Evolutionary conservation across 108 stramenopile species (phyloP).

Genomic region (Ochromonas danica): DNA sequence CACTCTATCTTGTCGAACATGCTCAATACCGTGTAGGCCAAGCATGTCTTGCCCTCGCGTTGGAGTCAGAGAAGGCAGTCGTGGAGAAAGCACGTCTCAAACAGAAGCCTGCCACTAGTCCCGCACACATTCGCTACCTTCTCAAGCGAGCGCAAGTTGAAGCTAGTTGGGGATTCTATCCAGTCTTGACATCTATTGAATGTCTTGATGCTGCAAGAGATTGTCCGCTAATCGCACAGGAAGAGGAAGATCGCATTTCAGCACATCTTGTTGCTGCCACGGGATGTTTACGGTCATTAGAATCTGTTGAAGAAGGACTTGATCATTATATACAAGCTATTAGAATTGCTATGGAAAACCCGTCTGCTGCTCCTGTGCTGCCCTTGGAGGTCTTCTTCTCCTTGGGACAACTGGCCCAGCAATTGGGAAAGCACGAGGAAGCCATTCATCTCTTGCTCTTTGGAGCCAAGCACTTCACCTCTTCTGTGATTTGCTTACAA

Average conservation of each 20-base stretch:
- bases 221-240: no score
- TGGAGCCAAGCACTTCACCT: not conserved
- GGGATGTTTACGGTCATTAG: conserved; percentile 4
- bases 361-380: not conserved
- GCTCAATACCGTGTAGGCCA: not conserved
- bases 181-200: no score
- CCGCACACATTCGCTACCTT: not conserved
- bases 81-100: not conserved
- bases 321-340: no score
- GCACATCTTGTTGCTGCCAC: not conserved
- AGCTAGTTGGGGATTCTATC: not conserved
- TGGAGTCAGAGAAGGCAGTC: conserved; percentile 2
- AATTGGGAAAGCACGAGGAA: not conserved
- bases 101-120: not conserved
- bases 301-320: no score
- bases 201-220: no score
- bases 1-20: not conserved
- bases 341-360: no score
- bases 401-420: not conserved
- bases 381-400: not conserved
- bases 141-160: conserved; percentile 20
- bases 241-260: no score
- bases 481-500: not conserved
- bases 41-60: not conserved
- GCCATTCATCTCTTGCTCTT: not conserved